Conservation (phyloP, 108 stramenopile genomes). For the Epithemia pelagica region DNA sequence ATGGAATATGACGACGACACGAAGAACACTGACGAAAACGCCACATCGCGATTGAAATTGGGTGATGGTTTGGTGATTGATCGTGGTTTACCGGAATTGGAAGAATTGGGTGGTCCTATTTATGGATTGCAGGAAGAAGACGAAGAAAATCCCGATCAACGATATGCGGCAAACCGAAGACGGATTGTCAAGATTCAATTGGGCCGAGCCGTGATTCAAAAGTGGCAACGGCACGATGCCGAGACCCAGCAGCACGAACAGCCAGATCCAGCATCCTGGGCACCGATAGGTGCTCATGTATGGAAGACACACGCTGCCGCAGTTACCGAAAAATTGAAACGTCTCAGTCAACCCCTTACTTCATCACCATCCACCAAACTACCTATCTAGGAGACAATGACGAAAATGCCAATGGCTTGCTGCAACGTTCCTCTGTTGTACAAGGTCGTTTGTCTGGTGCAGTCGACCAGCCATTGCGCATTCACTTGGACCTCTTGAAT, state of each 20-base stretch:
- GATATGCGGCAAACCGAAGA: background rate
- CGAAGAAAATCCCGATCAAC: background rate
- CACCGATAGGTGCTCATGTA: slow-evolving; percentile 53
- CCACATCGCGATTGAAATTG: slow-evolving; percentile 27
- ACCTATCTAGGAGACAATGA: too few relatives aligned
- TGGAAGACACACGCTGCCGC: slow-evolving; percentile 68
- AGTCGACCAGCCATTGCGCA: background rate
- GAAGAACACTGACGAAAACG: slow-evolving; percentile 18
- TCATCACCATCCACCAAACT: too few relatives aligned
- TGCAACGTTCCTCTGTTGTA: too few relatives aligned
- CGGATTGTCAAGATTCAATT: slow-evolving; percentile 34
- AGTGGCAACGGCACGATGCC: slow-evolving; percentile 48
- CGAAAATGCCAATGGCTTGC: too few relatives aligned
- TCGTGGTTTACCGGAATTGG: slow-evolving; percentile 55
- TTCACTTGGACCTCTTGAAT: slow-evolving; percentile 22
- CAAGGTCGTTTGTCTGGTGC: background rate
- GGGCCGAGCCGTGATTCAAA: slow-evolving; percentile 34
- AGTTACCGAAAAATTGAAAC: slow-evolving; percentile 44
- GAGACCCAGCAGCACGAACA: slow-evolving; percentile 7
- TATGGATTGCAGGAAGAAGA: slow-evolving; percentile 8
- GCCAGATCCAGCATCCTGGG: slow-evolving; percentile 25
- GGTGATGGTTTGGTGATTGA: slow-evolving; percentile 80
- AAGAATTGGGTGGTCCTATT: slow-evolving; percentile 56
- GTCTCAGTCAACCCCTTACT: too few relatives aligned
- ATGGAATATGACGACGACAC: background rate